These are phyloP conservation scores for Cryptococcus sp. DNA, from an alignment of 1,284 basidiomycete genomes.

Conservation along the genomic window DNA sequence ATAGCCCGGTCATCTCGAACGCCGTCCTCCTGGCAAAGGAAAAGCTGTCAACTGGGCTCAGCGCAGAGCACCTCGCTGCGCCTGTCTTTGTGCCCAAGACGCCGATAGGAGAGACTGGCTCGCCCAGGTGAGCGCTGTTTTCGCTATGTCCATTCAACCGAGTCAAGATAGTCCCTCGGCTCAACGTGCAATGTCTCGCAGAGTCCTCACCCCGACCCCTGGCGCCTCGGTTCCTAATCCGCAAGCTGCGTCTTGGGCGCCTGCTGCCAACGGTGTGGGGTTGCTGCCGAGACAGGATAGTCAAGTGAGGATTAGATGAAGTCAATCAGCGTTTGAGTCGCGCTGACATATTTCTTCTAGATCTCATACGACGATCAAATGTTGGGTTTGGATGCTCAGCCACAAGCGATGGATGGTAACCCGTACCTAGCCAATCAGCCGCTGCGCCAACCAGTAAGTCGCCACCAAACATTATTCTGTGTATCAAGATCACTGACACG, in stretches of 20 bases:
- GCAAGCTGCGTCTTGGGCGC: no score
- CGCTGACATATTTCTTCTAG: background rate
- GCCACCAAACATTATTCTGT: conserved; percentile 59
- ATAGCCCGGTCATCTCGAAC: conserved; percentile 11
- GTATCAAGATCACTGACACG: background rate
- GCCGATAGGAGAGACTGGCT: conserved; percentile 32
- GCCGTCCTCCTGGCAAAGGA: conserved; percentile 55
- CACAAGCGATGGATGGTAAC: conserved; percentile 20
- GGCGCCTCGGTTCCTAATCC: no score
- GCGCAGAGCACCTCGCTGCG: conserved; percentile 56
- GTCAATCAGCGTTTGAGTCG: no score
- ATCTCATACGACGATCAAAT: conserved; percentile 35
- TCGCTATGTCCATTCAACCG: no score
- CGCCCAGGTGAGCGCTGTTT: conserved; percentile 23
- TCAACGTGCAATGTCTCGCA: no score
- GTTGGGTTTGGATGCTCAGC: conserved; percentile 18
- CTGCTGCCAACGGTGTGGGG: no score
- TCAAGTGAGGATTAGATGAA: no score
- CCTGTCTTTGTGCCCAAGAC: conserved; percentile 83
- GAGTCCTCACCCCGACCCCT: no score
- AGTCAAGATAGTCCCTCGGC: no score
- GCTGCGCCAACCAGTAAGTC: conserved; percentile 68
- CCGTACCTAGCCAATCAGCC: conserved; percentile 61
- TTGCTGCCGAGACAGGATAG: no score
- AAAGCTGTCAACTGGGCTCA: conserved; percentile 21